Base-by-base conservation (phyloP, 2,329 filamentous ascomycete species). In the Nannizzia gypsea region DNA sequence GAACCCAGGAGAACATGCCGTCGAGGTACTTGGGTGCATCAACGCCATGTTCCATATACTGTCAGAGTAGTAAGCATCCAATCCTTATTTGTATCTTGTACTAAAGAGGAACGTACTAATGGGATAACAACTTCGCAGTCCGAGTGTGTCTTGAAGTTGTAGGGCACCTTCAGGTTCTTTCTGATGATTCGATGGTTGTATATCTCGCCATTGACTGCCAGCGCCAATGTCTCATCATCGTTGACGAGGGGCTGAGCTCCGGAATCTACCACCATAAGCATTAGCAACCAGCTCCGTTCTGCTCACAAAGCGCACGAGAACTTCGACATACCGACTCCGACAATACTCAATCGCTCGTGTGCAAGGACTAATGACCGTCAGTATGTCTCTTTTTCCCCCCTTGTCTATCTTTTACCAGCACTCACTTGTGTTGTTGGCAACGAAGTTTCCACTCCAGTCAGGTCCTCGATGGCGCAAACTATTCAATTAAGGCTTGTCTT, bases 121-220 rank as follows among this genome's bases (percentile, higher is more conserved):
- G 95, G 93, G 72, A 99, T 96, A 76, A 99, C 95, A 72, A 99
- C 92, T 77, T 99, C 93, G 77, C 93, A 99, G 72, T 99, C 93
- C 40, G 92, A 97, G 72, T 93, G 88, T 66, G 93, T 99, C 85
- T 96, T 96, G 85, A 97, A 99, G 76, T 91, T 86, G 77, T 96
- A 96, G 40, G 85, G 83, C 62, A 80, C 84, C 77, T 89, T 89
- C 69, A 96, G 80, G 68, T 80, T 80, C 78, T 96, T 97, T 72
- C 93, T 87, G 70, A 99, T 81, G 70, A 96, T 83, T 72, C 92
- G 88, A 79, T 99, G 93, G 85, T 99, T 99, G 83, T 99, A 99
- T 74, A 99, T 99, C 75, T 99, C 93, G 77, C 93, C 93, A 76
- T 99, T 99, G 83, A 97, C 93, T 65, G 93, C 92, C 63, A 99